phyloP scores from a whole-genome alignment of 768 basidiomycete species.

The Artomyces pyxidatus region DNA sequence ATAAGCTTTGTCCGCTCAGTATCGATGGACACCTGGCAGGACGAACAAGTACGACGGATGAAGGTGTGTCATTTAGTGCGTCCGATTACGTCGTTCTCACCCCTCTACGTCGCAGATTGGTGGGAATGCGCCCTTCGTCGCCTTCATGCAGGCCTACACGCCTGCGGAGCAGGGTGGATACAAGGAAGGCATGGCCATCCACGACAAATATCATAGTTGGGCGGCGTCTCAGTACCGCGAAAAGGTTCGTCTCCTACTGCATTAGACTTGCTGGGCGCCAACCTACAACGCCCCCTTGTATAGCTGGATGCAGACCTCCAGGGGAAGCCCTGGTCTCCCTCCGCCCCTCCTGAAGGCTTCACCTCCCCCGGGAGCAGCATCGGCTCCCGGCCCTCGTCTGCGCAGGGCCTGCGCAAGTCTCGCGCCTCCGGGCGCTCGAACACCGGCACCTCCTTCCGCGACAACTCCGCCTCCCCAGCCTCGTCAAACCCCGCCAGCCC shows the following conservation, averaged over 20 bases:
- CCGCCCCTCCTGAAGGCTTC: constrained; percentile 49
- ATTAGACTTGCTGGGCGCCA: background rate
- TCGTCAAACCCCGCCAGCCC: constrained; percentile 23
- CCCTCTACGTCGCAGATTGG: constrained; percentile 50
- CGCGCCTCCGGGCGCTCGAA: constrained; percentile 57
- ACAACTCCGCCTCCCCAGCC: constrained; percentile 49
- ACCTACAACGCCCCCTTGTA: background rate
- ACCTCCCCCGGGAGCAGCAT: constrained; percentile 26
- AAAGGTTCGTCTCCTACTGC: constrained; percentile 47
- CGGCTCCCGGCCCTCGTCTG: constrained; percentile 53
- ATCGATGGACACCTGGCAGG: constrained; percentile 96
- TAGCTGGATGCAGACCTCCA: constrained; percentile 75
- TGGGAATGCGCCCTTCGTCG: constrained; percentile 76
- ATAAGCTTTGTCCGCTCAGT: constrained; percentile 82
- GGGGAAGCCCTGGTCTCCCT: constrained; percentile 73
- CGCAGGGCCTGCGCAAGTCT: constrained; percentile 83
- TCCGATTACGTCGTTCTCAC: constrained; percentile 10
- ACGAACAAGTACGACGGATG: constrained; percentile 85
- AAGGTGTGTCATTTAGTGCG: constrained; percentile 41
- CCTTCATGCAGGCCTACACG: constrained; percentile 67
- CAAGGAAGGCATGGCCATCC: constrained; percentile 47
- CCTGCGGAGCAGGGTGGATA: constrained; percentile 65
- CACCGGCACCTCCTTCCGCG: constrained; percentile 37
- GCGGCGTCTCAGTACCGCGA: constrained; percentile 91
- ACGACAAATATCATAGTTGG: constrained; percentile 89